Evolutionary conservation across 129 eudicot genomes (phyloP), one percentile per base, ranked within the genome.

Genomic region (Saussurea involucrata): DNA sequence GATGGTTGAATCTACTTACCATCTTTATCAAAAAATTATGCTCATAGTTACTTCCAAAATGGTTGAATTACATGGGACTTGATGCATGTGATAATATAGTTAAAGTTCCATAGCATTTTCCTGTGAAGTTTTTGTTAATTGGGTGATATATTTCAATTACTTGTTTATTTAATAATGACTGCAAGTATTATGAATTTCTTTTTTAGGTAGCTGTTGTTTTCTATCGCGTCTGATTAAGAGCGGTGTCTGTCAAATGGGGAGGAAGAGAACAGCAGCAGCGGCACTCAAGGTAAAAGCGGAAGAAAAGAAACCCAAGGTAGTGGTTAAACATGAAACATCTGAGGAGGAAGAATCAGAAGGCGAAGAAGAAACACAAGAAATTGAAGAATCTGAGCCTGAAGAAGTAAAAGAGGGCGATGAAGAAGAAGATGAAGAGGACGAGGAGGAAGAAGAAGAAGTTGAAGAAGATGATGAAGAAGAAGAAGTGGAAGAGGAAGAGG

Each of bases 201-300:
- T 28, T 80, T 36, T 37, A 80, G 84, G 84, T 53, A 24, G 27
- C 74, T 73, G 46, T 73, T 36, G 63, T 8, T 33, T 53, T 67
- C 28, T 31, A 65, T 80, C 36, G 46, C 46, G 74, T 71, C 49
- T 63, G 55, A 58, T 5, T 18, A 46, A 77, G 42, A 66, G 75
- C 22, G 13, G 58, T n/a, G 33, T 60, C 32, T 34, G 78, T 71
- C 15, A 24, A 34, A 81, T 80, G 85, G 81, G 61, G 88, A 80
- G 77, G 79, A 84, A 84, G 72, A 76, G 85, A 76, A 24, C 84
- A 60, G 76, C 79, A 69, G 7, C 79, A 69, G 7, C 80, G 8
- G 34, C 80, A 70, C 68, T 69, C 25, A 74, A 80, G 58, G 66
- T 69, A 58, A 69, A 74, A 80, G 71, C 64, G n/a, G 80, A 80